A percentile compares a stretch with the other conserved stretches of the same genome.
Evolutionary conservation across 2,329 filamentous ascomycete genomes (phyloP).

Genomic region (Coniochaeta ligniaria): DNA sequence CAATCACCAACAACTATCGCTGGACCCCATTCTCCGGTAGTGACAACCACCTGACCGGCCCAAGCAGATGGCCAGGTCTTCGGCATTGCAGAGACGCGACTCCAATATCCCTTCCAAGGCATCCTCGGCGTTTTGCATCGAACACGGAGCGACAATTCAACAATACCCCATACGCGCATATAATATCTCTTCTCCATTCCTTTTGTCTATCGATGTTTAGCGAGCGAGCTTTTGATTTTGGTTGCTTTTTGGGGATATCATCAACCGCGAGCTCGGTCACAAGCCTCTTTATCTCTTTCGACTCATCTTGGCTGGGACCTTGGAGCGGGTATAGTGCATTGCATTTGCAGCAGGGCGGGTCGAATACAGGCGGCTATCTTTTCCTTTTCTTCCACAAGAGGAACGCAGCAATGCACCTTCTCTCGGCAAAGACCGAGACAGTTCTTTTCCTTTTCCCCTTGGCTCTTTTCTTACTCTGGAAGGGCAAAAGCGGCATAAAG

Average conservation of each 20-base stretch:
- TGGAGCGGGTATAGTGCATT: constrained; percentile 41
- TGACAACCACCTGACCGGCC: constrained; percentile 29
- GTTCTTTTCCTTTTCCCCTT: constrained; percentile 16
- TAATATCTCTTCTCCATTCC: constrained; percentile 18
- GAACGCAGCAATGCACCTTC: constrained; percentile 56
- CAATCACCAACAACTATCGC: constrained; percentile 43
- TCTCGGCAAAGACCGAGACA: constrained; percentile 16
- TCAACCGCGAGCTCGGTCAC: constrained; percentile 42
- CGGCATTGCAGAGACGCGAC: constrained; percentile 15
- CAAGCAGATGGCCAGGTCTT: not conserved
- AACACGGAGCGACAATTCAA: constrained; percentile 19
- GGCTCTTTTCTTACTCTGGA: constrained; percentile 16
- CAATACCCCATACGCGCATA: constrained; percentile 16
- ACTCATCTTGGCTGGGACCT: constrained; percentile 47
- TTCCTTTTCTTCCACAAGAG: constrained; percentile 36
- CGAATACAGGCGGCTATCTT: constrained; percentile 35
- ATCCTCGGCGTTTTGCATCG: constrained; percentile 34
- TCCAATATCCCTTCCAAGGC: constrained; percentile 4
- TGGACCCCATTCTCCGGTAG: constrained; percentile 38
- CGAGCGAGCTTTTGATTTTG: constrained; percentile 32
- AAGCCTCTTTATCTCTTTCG: constrained; percentile 21
- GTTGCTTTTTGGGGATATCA: constrained; percentile 29
- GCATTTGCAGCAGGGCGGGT: constrained; percentile 45
- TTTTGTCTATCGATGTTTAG: constrained; percentile 22
- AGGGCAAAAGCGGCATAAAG: constrained; percentile 26